Evolutionary conservation across 306 rosid genomes (phyloP), one percentile per base, ranked within the genome.

Genomic region (Malus sylvestris): DNA sequence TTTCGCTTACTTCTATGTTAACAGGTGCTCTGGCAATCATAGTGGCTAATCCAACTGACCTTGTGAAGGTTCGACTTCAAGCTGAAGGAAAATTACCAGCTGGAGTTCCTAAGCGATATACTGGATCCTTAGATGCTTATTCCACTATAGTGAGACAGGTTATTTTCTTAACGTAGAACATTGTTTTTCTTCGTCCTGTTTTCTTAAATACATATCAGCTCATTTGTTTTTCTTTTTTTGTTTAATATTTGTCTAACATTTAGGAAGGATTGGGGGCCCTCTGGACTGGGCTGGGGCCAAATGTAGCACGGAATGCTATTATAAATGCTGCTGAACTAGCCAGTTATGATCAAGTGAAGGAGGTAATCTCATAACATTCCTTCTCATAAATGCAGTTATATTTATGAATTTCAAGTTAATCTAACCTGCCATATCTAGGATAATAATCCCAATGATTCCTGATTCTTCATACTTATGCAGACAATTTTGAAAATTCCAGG

Each of bases 401-500:
- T 57, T 74, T 71, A 65, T 57, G 46, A 64, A 63, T 79, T 22
- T 23, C 18, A 44, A 74, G 68, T 14, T 51, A 5, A 15, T 72
- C 76, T 73, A 60, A 70, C 18, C 53, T 65, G 38, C 76, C 69
- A 40, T 42, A 14, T 76, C 29, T 65, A 83, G 81, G 80, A 79
- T 80, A 53, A 70, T 70, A 68, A 83, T 86, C 22, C 78, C 86
- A 81, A 77, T 81, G 87, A 85, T 65, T 90, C 80, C 93, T 90
- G 90, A 87, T 89, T 79, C 77, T 83, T 87, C 77, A 89, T 87
- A 89, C 97, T 88, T 84, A 89, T 93, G 99, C 99, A 96, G 99
- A 96, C 84, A 52, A 85, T 96, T 96, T 92, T 96, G 88, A 89
- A 85, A 89, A 92, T 96, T 96, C 99, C 97, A 88, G 99, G 99